phyloP scores from a whole-genome alignment of 805 yeast species.

The Nakazawaea ishiwadae region DNA sequence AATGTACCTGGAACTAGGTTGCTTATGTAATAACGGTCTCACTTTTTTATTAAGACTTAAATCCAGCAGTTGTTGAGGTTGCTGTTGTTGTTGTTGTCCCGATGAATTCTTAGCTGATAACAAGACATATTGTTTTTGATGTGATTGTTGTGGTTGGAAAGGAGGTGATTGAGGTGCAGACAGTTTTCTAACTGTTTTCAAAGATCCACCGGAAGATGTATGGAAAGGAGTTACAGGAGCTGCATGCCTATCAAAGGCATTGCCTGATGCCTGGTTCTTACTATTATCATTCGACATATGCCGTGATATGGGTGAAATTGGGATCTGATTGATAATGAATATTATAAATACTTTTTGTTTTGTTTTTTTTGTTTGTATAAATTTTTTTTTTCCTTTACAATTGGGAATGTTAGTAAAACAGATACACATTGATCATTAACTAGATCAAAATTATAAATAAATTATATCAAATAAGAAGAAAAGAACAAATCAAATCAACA shows the following conservation, averaged over 20 bases:
- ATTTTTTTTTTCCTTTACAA: too few species aligned
- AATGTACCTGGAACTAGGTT: conserved; percentile 31
- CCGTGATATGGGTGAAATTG: not conserved
- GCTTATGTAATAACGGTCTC: conserved; percentile 16
- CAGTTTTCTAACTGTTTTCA: not conserved
- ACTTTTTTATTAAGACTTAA: conserved; percentile 5
- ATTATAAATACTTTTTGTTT: too few species aligned
- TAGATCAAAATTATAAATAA: too few species aligned
- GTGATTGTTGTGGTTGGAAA: not conserved
- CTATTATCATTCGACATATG: too few species aligned
- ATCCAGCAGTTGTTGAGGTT: not conserved
- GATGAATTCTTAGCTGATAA: conserved; percentile 1
- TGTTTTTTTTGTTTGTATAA: too few species aligned
- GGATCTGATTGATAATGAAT: too few species aligned
- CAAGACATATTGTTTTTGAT: conserved; percentile 10
- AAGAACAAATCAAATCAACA: too few species aligned
- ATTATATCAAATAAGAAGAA: too few species aligned
- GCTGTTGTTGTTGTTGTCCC: not conserved
- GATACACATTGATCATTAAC: too few species aligned
- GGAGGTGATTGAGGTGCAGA: not conserved
- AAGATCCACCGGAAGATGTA: not conserved
- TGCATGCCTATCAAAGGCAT: not conserved
- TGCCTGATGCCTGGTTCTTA: not conserved
- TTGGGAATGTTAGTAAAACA: too few species aligned
- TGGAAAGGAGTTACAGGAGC: conserved; percentile 2